These are phyloP conservation scores for Hypoxylon sp. DNA, from an alignment of 2,329 filamentous ascomycete species.

Conservation along the genomic window DNA sequence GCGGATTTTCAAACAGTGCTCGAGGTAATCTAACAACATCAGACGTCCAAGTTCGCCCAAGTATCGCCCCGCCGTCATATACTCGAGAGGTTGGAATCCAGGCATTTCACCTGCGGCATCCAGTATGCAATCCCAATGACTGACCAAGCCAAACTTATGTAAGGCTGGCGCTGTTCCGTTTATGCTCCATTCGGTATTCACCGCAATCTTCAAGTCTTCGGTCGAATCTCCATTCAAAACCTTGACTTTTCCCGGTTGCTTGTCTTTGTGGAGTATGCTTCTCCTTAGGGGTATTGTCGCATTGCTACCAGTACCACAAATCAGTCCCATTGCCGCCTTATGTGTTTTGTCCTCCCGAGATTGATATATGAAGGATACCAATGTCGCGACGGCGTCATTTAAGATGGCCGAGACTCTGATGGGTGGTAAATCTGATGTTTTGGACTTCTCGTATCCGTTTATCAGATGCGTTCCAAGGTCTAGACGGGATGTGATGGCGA, in stretches of 20 bases:
- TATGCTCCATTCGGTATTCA: conserved; percentile 88
- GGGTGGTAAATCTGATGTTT: conserved; percentile 61
- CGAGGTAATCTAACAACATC: conserved; percentile 72
- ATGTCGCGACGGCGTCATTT: conserved; percentile 82
- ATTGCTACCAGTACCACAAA: conserved; percentile 83
- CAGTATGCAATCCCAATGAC: conserved; percentile 73
- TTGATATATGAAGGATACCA: conserved; percentile 79
- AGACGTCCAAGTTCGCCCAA: conserved; percentile 79
- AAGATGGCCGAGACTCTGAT: conserved; percentile 79
- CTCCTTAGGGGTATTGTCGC: conserved; percentile 78
- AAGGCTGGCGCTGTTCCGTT: conserved; percentile 76
- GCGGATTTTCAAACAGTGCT: conserved; percentile 51
- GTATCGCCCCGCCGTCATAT: conserved; percentile 83
- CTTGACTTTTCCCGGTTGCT: conserved; percentile 61
- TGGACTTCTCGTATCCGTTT: conserved; percentile 65
- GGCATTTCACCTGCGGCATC: conserved; percentile 73
- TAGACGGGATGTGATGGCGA: conserved; percentile 67
- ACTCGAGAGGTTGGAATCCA: conserved; percentile 84
- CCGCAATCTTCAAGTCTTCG: conserved; percentile 70
- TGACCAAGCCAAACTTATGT: conserved; percentile 69
- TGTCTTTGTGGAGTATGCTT: conserved; percentile 68
- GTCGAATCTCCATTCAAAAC: conserved; percentile 56
- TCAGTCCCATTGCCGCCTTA: conserved; percentile 79
- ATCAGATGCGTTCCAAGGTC: conserved; percentile 68
- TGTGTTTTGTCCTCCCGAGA: conserved; percentile 68